phyloP scores from a whole-genome alignment of 768 basidiomycete species.

The Termitomyces sp. region DNA sequence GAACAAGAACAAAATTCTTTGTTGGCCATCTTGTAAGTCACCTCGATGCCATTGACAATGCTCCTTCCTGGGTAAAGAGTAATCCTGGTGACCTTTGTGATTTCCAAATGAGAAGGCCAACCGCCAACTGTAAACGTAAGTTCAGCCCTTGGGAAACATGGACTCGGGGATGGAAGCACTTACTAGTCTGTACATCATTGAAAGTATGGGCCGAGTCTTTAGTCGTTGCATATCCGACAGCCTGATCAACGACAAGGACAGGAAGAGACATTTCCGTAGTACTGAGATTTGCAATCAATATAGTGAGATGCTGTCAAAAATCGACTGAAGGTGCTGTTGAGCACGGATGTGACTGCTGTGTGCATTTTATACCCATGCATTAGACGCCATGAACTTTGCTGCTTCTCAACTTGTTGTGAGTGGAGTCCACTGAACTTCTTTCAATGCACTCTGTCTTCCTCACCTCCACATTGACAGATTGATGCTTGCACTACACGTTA shows the following conservation, averaged over 20 bases:
- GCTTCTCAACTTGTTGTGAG: too few relatives aligned
- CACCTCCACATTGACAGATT: background rate
- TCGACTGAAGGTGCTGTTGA: too few relatives aligned
- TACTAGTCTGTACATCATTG: background rate
- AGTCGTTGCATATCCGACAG: background rate
- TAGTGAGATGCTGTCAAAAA: too few relatives aligned
- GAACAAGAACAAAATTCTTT: too few relatives aligned
- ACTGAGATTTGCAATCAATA: background rate
- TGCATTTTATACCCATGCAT: too few relatives aligned
- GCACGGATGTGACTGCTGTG: too few relatives aligned
- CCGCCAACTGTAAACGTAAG: background rate
- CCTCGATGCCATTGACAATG: slow-evolving; percentile 1
- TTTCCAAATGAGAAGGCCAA: background rate
- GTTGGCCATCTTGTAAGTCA: background rate
- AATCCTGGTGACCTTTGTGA: background rate
- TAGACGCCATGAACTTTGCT: background rate
- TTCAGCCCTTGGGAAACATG: background rate
- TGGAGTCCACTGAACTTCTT: too few relatives aligned
- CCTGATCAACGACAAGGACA: background rate
- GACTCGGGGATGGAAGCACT: background rate
- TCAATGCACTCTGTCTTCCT: background rate
- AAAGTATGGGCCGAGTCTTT: background rate
- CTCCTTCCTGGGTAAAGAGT: background rate
- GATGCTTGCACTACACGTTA: background rate
- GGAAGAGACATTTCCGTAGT: background rate